phyloP scores from a whole-genome alignment of 1,284 basidiomycete genomes.

The Malassezia yamatoensis region DNA sequence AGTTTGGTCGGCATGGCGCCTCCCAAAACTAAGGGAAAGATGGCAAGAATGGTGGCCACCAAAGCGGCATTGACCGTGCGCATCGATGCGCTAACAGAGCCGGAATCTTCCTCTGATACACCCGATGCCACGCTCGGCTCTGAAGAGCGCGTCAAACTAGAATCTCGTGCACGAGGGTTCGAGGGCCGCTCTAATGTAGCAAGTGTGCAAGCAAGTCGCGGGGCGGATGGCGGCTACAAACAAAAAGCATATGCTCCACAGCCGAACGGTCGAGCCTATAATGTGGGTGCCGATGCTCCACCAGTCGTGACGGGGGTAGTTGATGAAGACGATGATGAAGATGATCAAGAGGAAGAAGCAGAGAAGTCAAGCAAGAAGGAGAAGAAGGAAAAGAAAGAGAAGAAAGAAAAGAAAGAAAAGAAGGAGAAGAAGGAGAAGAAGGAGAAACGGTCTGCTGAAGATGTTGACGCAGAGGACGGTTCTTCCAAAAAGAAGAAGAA shows the following conservation, averaged over 20 bases:
- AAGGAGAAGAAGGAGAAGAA: conserved; percentile 32
- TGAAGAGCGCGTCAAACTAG: conserved; percentile 86
- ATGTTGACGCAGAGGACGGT: conserved; percentile 11
- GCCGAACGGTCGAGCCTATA: conserved; percentile 35
- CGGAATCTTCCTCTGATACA: conserved; percentile 74
- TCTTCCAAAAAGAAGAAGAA: conserved; percentile 35
- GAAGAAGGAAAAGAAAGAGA: conserved; percentile 14
- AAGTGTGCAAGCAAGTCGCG: conserved; percentile 26
- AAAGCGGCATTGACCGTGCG: conserved; percentile 83
- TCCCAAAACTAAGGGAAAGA: conserved; percentile 97
- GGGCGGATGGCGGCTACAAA: conserved; percentile 36
- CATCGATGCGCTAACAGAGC: conserved; percentile 86
- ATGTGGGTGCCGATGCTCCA: conserved; percentile 38
- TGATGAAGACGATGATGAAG: conserved; percentile 50
- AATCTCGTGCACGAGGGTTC: conserved; percentile 78
- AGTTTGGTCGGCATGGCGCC: conserved; percentile 87
- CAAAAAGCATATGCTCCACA: conserved; percentile 41
- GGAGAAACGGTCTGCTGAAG: conserved; percentile 14
- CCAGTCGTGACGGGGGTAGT: conserved; percentile 47
- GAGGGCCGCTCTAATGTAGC: conserved; percentile 52
- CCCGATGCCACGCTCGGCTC: conserved; percentile 73
- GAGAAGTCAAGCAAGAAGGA: conserved; percentile 50
- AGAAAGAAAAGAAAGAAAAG: conserved; percentile 21
- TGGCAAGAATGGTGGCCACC: conserved; percentile 99
- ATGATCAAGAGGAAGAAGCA: conserved; percentile 50